Evolutionary conservation across 1,284 basidiomycete genomes (phyloP), one percentile per base, ranked within the genome.

Genomic region (Rhodotorula sp.): DNA sequence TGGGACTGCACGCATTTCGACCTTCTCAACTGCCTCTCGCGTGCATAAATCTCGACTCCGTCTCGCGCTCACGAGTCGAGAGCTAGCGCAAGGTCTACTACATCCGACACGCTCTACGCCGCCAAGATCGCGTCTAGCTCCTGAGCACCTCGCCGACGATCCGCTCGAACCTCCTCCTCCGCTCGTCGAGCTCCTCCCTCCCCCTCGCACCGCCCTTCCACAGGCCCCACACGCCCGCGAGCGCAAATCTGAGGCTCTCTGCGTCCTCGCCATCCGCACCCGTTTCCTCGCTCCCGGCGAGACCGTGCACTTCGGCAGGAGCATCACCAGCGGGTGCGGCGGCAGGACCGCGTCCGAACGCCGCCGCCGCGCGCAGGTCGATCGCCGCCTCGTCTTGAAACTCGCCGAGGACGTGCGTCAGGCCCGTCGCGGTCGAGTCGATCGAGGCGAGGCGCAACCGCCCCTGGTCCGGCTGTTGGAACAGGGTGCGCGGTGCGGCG

Each of bases 181-280:
- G 19, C 53, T 55, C 62, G 19, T 55, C 62, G 25, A 16, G 27
- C 27, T 46, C 45, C 42, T 19, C 42, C 16, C n/a, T 12, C 4
- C 7, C 27, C 52, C 12, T 27, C 52, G 61, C 50, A 0, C 54
- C 53, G 8, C 10, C 9, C 21, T 5, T 9, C 2, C 19, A 64
- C 25, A 64, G 44, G 25, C 44, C 62, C 62, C 62, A 64, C n/a
- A 64, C 44, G 17, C 62, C 62, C 17, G n/a, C 27, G 19, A 64
- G 45, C 44, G 62, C 62, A 9, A 23, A 34, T 7, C 41, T 17
- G 12, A 64, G 53, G 5, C 53, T 45, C 7, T 64, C 53, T 21
- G 42, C 60, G 2, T 3, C 60, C 41, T 41, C 4, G 25, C 8
- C 14, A 16, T 7, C 52, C n/a, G 27, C 27, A 9, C 10, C 52